A percentile compares a stretch with the other conserved stretches of the same genome.
phyloP scores from a whole-genome alignment of 108 stramenopile genomes.

The Nitzschia sp. region DNA sequence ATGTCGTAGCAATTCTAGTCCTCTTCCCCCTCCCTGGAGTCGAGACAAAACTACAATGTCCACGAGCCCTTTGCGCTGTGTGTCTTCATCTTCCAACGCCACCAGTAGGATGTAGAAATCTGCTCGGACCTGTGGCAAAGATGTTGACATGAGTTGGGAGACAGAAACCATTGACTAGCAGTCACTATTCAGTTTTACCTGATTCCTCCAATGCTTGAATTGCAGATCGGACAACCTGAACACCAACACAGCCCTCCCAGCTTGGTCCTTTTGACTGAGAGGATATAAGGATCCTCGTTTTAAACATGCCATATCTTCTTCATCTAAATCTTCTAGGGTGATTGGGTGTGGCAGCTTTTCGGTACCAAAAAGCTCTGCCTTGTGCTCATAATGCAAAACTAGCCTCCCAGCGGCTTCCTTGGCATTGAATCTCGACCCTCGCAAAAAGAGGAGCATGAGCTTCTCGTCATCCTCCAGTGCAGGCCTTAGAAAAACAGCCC shows the following conservation, averaged over 20 bases:
- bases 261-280: background rate
- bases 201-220: background rate
- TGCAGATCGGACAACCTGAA: background rate
- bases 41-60: background rate
- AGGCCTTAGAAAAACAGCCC: background rate
- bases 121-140: background rate
- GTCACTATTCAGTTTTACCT: background rate
- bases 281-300: background rate
- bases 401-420: constrained; percentile 10
- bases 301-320: background rate
- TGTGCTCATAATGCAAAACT: background rate
- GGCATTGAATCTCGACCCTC: constrained; percentile 9
- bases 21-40: too few relatives aligned
- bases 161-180: too few relatives aligned
- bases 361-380: constrained; percentile 7
- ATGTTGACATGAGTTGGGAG: too few relatives aligned
- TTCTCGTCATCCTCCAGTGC: background rate
- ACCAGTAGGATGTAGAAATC: background rate
- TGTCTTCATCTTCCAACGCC: background rate
- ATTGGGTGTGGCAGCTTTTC: background rate
- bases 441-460: constrained; percentile 11
- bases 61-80: background rate
- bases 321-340: constrained; percentile 1
- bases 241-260: background rate
- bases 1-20: too few relatives aligned